Base-by-base conservation (phyloP, 2,329 filamentous ascomycete species). In the Dactylella cylindrospora region DNA sequence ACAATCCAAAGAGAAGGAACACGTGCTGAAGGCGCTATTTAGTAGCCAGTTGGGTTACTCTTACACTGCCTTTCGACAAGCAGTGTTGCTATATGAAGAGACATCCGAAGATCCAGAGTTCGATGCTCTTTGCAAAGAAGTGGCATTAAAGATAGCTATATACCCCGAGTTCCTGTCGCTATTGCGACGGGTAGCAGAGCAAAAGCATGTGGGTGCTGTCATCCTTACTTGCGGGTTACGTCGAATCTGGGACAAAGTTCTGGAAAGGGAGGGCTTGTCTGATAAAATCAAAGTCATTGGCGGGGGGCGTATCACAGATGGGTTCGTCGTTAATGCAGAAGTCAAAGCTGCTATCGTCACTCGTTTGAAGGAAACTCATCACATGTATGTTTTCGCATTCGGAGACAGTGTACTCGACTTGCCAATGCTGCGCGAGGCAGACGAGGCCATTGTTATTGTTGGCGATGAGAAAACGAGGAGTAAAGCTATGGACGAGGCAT, bases 361-460 rank as follows among this genome's bases (percentile, higher is more conserved):
- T 1, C 71, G 68, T 2, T 68, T 84, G 15, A 71, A 70, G 46
- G 20, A 72, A 0, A 13, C 13, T 0, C 64, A 76, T 32, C 2
- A 70, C 0, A 36, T 74, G 22, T 69, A 74, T 31, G 77, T 83
- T 13, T 77, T 73, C 69, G 82, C 79, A 0, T 81, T 85, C 65
- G 47, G 47, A 9, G 81, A 84, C 66, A 81, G 81, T 65, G 74
- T 74, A 0, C 60, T 83, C 5, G 83, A 85, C 65, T 31, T 85
- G 13, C 70, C 72, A 0, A 85, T 85, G 82, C 65, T 85, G 9
- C 65, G 62, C 2, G 66, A 71, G 26, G 82, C 82, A 0, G 70
- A 84, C 65, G 57, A 77, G 52, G 78, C 80, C 0, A 68, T 83
- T 29, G 74, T 85, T 3, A 75, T 85, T 0, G 79, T 81, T 2